These are phyloP conservation scores for Botrytis elliptica DNA, from an alignment of 2,329 filamentous ascomycete species.

Conservation along the genomic window DNA sequence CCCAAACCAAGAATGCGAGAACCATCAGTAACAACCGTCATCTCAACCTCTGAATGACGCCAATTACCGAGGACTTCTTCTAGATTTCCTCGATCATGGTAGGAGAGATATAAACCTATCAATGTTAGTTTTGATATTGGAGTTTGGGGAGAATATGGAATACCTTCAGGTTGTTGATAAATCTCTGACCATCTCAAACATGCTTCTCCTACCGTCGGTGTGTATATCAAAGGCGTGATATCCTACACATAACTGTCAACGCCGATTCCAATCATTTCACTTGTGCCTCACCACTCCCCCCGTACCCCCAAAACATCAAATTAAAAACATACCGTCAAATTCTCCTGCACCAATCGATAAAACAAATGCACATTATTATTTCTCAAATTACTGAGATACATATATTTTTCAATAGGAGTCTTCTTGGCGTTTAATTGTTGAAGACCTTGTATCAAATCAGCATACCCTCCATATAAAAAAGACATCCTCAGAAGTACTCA, in stretches of 20 bases:
- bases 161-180: slow-evolving; percentile 68
- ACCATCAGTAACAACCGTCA: slow-evolving; percentile 47
- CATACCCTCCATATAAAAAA: not conserved
- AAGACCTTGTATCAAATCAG: slow-evolving; percentile 28
- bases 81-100: slow-evolving; percentile 64
- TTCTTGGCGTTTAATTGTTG: slow-evolving; percentile 36
- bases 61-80: slow-evolving; percentile 67
- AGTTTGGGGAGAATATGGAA: not conserved
- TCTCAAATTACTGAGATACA: slow-evolving; percentile 36
- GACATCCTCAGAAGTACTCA: slow-evolving; percentile 19
- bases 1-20: slow-evolving; percentile 73
- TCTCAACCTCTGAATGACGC: slow-evolving; percentile 68
- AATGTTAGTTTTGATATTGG: not conserved
- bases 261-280: not conserved
- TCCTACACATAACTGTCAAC: slow-evolving; percentile 22
- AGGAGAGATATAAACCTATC: slow-evolving; percentile 63
- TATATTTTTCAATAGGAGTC: slow-evolving; percentile 37
- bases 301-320: not conserved
- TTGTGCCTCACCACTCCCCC: not conserved
- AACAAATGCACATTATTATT: slow-evolving; percentile 37
- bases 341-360: slow-evolving; percentile 35
- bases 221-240: slow-evolving; percentile 58
- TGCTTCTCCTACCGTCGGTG: slow-evolving; percentile 66
- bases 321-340: slow-evolving; percentile 32
- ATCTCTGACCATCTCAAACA: slow-evolving; percentile 74